These are phyloP conservation scores for Chimonanthus praecox DNA, from an alignment of 164 flowering plant species.

Conservation along the genomic window DNA sequence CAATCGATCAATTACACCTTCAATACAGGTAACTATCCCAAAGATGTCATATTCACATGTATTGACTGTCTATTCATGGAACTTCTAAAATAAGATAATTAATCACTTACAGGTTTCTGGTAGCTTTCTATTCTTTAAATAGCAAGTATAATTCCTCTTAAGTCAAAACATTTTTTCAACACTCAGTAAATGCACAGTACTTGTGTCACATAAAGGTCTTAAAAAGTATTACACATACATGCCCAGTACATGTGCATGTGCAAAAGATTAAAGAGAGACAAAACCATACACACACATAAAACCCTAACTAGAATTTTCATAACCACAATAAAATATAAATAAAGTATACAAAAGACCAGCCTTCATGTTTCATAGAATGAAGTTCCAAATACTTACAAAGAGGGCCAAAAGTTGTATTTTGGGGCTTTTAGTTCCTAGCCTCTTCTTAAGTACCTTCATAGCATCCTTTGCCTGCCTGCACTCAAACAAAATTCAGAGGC, in stretches of 20 bases:
- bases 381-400: constrained; percentile 51
- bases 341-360: not conserved
- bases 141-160: not conserved
- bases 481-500: not conserved
- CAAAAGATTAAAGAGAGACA: not conserved
- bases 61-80: not conserved
- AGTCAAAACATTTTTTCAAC: not conserved
- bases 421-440: constrained; percentile 78
- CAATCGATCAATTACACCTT: not conserved
- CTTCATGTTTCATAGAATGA: not conserved
- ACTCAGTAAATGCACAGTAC: not conserved
- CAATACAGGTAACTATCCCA: not conserved
- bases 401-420: constrained; percentile 86
- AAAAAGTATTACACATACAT: not conserved
- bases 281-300: not conserved
- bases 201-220: not conserved
- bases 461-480: constrained; percentile 95
- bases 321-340: no score
- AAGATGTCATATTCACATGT: not conserved
- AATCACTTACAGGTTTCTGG: not conserved
- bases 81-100: not conserved
- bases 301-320: no score
- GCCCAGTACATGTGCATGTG: not conserved
- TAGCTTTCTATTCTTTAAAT: not conserved
- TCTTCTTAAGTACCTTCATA: constrained; percentile 88